Base-by-base conservation (phyloP, 257 asterid genomes). In the Petrea volubilis region DNA sequence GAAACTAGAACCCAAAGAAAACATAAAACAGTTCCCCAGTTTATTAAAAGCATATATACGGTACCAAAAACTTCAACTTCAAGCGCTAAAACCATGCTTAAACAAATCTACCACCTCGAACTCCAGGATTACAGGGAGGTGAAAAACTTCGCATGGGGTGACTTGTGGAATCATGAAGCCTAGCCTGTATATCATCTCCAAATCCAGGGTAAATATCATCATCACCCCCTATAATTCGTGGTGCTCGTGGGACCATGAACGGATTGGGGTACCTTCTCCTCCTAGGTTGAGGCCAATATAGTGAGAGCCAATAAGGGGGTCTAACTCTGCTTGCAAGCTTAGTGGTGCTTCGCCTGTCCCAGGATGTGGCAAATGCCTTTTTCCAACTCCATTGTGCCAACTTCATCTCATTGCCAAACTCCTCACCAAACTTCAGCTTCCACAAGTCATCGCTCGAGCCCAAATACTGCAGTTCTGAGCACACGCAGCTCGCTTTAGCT, bases 371-470 rank as follows among this genome's bases (percentile, higher is more conserved):
- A 79, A 87, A 91, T 17, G 81, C 88, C 59, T 68, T 79, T 78
- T 88, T 94, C 99, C 97, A 94, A 65, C 77, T 78, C 29, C 81
- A 60, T 1, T 78, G 69, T 25, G 58, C 85, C 43, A 64, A 82
- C 0, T 64, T 66, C 11, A 20, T 55, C 41, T 20, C 70, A 4
- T 56, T 69, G 14, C 83, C 78, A 43, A 90, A 87, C 67, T 88
- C 85, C 78, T 87, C 90, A 43, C 2, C 36, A 38, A 64, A 87
- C 76, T 87, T 95, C 71, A 77, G 63, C 85, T 74, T 84, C 99
- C 99, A 95, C 72, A 95, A 70, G 67, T 90, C 93, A 60, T 95
- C 90, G 8, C 79, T 85, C 5, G 97, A 88, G 0, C 76, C 85
- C 77, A 95, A 25, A 63, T 88, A 84, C 23, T 84, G 73, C 56